Evolutionary conservation across 768 basidiomycete species (phyloP).

Genomic region (Chalciporus piperatus): DNA sequence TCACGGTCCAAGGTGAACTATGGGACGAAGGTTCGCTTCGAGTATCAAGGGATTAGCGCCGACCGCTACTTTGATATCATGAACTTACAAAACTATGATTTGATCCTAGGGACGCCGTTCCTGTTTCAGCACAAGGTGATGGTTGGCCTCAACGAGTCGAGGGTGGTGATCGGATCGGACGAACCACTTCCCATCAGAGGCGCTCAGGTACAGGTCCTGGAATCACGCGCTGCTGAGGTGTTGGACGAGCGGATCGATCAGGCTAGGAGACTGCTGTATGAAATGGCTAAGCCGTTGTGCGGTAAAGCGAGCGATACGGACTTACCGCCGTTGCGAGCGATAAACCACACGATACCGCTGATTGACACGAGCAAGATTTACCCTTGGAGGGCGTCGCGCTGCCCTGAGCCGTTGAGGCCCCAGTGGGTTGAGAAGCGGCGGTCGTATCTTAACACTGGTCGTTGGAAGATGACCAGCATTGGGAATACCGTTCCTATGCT

Average conservation of each 20-base stretch:
- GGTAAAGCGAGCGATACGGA: background rate
- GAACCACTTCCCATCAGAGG: background rate
- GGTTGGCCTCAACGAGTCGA: background rate
- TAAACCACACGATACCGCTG: slow-evolving; percentile 2
- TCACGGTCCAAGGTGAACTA: slow-evolving; percentile 18
- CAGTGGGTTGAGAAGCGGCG: background rate
- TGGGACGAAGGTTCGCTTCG: background rate
- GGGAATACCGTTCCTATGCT: slow-evolving; percentile 3
- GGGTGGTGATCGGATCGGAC: background rate
- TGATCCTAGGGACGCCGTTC: background rate
- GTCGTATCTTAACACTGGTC: background rate
- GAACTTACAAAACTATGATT: background rate
- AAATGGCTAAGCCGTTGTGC: background rate
- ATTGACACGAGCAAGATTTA: background rate
- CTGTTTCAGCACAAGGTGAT: background rate
- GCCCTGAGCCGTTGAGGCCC: background rate
- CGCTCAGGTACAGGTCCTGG: background rate
- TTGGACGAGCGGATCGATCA: background rate
- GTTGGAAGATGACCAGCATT: background rate
- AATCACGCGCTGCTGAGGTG: background rate
- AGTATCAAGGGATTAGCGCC: background rate
- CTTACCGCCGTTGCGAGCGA: background rate
- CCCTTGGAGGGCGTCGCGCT: background rate
- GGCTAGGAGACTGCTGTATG: background rate
- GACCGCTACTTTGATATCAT: no score